Conservation (phyloP, 129 eudicot genomes). For the Mikania micrantha region DNA sequence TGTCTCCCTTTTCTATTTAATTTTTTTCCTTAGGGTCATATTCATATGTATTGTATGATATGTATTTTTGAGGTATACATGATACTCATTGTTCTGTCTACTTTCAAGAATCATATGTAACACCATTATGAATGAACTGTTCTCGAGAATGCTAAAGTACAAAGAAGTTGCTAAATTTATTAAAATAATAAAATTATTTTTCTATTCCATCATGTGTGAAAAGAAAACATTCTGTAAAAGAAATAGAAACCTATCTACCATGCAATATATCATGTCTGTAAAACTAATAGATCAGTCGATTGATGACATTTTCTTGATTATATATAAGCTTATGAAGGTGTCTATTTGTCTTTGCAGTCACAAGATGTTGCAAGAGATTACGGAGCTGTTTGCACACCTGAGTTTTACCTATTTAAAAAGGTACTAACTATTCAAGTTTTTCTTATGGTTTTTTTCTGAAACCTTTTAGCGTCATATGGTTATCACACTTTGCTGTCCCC, state of each 20-base stretch:
- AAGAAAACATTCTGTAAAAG: neutral
- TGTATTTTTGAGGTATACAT: neutral
- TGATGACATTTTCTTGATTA: neutral
- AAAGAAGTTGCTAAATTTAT: neutral
- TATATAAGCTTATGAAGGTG: neutral
- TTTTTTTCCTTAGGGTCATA: neutral
- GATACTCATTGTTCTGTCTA: neutral
- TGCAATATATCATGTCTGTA: neutral
- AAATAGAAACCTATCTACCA: neutral
- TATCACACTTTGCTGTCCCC: neutral
- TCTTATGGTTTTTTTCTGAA: neutral
- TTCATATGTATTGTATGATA: neutral
- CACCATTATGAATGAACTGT: neutral
- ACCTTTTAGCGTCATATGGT: neutral
- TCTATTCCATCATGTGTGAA: neutral
- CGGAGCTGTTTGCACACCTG: conserved; percentile 97
- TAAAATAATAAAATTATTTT: neutral
- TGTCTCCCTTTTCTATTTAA: neutral
- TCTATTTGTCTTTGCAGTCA: conserved; percentile 44
- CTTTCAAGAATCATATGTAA: neutral
- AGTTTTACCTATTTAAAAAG: conserved; percentile 85
- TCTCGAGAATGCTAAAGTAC: neutral
- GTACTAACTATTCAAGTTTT: conserved; percentile 24
- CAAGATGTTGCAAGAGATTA: conserved; percentile 96
- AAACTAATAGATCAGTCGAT: neutral